Evolutionary conservation across 768 basidiomycete species (phyloP).

Genomic region (Termitomyces sp.): DNA sequence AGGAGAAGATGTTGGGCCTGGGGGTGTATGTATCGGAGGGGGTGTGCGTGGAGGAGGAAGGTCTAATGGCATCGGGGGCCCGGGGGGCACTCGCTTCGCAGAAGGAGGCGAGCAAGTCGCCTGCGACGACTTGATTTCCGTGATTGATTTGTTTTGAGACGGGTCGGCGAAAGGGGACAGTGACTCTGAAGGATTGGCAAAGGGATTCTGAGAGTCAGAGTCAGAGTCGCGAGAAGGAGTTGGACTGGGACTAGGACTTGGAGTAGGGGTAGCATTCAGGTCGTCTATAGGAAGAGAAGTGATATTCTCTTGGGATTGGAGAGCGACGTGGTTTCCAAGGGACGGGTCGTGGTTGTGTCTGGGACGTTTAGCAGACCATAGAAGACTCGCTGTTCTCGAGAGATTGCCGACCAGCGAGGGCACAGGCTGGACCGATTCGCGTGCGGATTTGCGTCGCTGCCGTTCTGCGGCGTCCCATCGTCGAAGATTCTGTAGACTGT

Average conservation of each 20-base stretch:
- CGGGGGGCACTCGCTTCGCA: conserved; percentile 27
- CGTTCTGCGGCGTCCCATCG: conserved; percentile 79
- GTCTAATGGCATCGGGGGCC: conserved; percentile 52
- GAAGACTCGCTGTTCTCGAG: conserved; percentile 53
- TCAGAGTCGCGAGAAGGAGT: conserved; percentile 23
- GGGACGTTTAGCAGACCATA: conserved; percentile 46
- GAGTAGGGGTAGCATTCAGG: conserved; percentile 38
- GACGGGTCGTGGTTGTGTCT: conserved; percentile 27
- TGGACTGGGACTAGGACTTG: conserved; percentile 11
- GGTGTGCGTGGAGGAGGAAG: conserved; percentile 61
- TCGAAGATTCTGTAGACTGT: conserved; percentile 55
- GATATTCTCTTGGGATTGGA: conserved; percentile 49
- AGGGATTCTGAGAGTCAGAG: conserved; percentile 38
- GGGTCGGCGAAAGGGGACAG: conserved; percentile 50
- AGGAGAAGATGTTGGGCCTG: conserved; percentile 31
- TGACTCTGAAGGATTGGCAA: conserved; percentile 41
- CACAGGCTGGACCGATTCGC: conserved; percentile 42
- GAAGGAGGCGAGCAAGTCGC: conserved; percentile 10
- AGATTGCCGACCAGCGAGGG: conserved; percentile 56
- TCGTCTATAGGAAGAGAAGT: conserved; percentile 55
- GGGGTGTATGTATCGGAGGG: conserved; percentile 39
- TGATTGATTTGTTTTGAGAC: conserved; percentile 20
- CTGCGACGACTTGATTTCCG: conserved; percentile 20
- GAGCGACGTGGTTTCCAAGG: conserved; percentile 40
- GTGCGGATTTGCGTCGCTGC: conserved; percentile 67